Evolutionary conservation across 2,329 filamentous ascomycete genomes (phyloP).

Genomic region (Ploettnerulaceae sp.): DNA sequence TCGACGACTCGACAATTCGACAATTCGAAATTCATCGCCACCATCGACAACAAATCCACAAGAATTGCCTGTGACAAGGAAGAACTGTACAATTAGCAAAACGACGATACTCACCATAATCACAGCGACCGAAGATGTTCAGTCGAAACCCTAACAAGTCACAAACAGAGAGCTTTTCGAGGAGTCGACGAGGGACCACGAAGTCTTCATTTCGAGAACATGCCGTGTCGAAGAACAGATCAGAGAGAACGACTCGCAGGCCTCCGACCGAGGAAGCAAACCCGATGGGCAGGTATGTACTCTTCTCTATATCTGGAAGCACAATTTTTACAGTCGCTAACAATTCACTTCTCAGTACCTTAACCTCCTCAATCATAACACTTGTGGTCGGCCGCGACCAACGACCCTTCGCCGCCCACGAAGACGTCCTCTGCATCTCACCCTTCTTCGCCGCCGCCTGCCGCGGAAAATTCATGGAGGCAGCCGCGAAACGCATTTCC

Average conservation of each 20-base stretch:
- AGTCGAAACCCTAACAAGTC: slow-evolving; percentile 28
- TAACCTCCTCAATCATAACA: slow-evolving; percentile 69
- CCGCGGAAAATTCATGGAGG: slow-evolving; percentile 57
- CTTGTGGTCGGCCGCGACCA: slow-evolving; percentile 76
- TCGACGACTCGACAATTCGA: slow-evolving; percentile 11
- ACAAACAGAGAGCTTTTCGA: slow-evolving; percentile 33
- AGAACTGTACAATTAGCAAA: background rate
- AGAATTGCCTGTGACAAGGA: background rate
- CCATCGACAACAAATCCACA: slow-evolving; percentile 10
- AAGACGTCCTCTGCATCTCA: slow-evolving; percentile 74
- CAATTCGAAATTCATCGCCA: too few species aligned
- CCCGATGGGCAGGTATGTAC: slow-evolving; percentile 25
- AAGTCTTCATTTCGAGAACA: slow-evolving; percentile 34
- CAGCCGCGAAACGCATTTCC: slow-evolving; percentile 63
- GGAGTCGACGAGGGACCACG: slow-evolving; percentile 26
- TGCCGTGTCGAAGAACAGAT: slow-evolving; percentile 34
- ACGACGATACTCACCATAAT: slow-evolving; percentile 5
- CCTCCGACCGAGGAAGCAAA: slow-evolving; percentile 27
- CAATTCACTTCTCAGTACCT: slow-evolving; percentile 38
- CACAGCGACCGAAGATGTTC: slow-evolving; percentile 26
- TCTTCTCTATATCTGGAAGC: background rate
- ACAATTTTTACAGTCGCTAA: slow-evolving; percentile 17
- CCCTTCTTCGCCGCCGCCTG: slow-evolving; percentile 70
- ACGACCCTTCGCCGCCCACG: slow-evolving; percentile 86
- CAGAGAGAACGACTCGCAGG: slow-evolving; percentile 27